Base-by-base conservation (phyloP, 2,329 filamentous ascomycete species). In the Pseudogymnoascus sp. region DNA sequence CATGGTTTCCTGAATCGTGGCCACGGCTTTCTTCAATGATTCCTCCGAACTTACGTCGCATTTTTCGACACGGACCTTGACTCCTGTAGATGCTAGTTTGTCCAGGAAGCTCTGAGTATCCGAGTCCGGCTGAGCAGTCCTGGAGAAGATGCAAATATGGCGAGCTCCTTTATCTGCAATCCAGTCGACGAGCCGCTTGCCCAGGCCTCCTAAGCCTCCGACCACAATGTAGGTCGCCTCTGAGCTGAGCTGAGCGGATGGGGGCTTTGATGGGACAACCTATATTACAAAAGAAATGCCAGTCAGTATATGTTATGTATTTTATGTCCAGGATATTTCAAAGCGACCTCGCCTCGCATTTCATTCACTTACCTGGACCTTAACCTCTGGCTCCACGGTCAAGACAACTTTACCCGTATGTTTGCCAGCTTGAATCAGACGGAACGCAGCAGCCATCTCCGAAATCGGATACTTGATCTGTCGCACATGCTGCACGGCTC, bases 151-250 rank as follows among this genome's bases (percentile, higher is more conserved):
- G n/a, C 14, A 41, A 20, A 41, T 41, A 41, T 20, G 18, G n/a
- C 38, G n/a, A 20, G 38, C 38, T 16, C 38, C 38, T n/a, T 20
- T 16, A 6, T 41, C 38, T 16, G 38, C 38, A n/a, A 1, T 41
- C n/a, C 38, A 20, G 14, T 16, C n/a, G 5, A 20, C 38, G n/a
- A 16, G 38, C 6, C 38, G 14, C 38, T 20, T 41, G 9, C 66
- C 65, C 28, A 72, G 59, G 16, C 68, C 71, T 37, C 68, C 67
- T n/a, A 67, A 60, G 12, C 63, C 65, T 2, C 67, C 64, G 50
- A 66, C 62, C n/a, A 66, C 61, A 60, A 68, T 60, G 67, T 70
- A 71, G 2, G 69, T 66, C 2, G 68, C 71, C 6, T 69, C 68
- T 54, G 63, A 16, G 65, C 43, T 66, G 28, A 60, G 38, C 38